Evolutionary conservation across 352 stramenopile genomes (phyloP), one percentile per base, ranked within the genome.

Genomic region (Globisporangium okanoganense): DNA sequence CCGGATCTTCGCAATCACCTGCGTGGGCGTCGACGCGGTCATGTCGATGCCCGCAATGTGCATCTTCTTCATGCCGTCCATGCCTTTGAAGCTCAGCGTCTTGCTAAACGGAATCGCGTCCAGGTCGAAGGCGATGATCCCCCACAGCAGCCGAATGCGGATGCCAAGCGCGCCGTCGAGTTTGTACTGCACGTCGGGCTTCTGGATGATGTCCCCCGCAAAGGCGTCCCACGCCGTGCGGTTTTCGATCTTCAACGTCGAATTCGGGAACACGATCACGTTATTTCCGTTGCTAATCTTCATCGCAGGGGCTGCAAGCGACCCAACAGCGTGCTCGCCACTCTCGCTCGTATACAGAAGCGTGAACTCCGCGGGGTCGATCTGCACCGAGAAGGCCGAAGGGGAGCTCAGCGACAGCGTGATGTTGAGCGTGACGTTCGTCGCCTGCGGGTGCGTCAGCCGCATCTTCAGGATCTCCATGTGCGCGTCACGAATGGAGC

Each of bases 1-100:
- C 61, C 85, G 86, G 72, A 93, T 91, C 5, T 56, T 77, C 13
- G 79, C 73, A 36, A 86, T n/a, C 53, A 90, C 81, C 31, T 83
- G 61, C 44, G 74, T 67, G 29, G 73, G 57, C 5, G 81, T 93
- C 25, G 84, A 93, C 29, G 79, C 51, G 16, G 58, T 69, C 84
- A 93, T 88, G 33, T 85, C 65, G 24, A 91, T 76, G 10, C 69
- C 66, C 2, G 56, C 68, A 49, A 93, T 90, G 43, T 76, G 68
- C 81, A 93, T 86, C 49, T 72, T 68, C 60, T 69, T 69, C 47
- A 93, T 71, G 14, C 79, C 81, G 40, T 76, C 43, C 78, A 93
- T 89, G 20, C 84, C 84, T 3, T 73, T 61, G 14, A 87, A 85
- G 22, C 29, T 69, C 75, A 93, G 70, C 0, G 35, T 67, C 67